Evolutionary conservation across 2,329 filamentous ascomycete genomes (phyloP), one percentile per base, ranked within the genome.

Genomic region (Penicillium sclerotiorum): DNA sequence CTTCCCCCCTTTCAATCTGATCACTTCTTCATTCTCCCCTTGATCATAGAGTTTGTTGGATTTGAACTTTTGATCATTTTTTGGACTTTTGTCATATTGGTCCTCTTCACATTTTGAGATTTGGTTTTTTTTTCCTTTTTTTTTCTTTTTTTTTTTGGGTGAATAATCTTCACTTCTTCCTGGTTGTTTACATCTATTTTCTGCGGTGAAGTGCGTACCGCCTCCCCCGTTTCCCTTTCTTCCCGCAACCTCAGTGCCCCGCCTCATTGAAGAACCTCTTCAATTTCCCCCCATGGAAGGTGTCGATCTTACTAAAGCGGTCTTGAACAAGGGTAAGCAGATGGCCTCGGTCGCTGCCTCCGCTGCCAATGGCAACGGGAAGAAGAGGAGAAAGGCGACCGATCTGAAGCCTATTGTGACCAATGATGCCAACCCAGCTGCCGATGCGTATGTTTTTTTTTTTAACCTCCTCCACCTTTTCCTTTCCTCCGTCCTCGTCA

Each of bases 401-500:
- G 76, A 77, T 60, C 72, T 86, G 65, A 85, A 85, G 73, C 83
- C 83, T 63, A 86, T 87, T 69, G 82, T 86, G 68, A 86, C 83
- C 53, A 83, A 80, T 58, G 82, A 85, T 63, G 71, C 75, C 70
- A 66, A 68, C 59, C 64, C 74, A 74, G 76, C 63, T 75, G 77
- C 58, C 61, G 72, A 69, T 72, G 77, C 64, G 69, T 74, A 65
- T 61, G 67, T 49, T 48, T 53, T 59, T 38, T 41, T 47, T 38
- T 44, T 47, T 44, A 40, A 30, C 15, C 33, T 42, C 20, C 41
- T 6, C 35, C 25, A 40, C 36, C 30, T 38, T 35, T 17, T 46
- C 30, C 30, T 47, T 43, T 21, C 6, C 8, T n/a, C 17, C 6
- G 6, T n/a, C n/a, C 7, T 18, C 7, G 32, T 15, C 32, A 18